Conservation (phyloP, 2,329 filamentous ascomycete genomes). For the Herpotrichia juniperi region DNA sequence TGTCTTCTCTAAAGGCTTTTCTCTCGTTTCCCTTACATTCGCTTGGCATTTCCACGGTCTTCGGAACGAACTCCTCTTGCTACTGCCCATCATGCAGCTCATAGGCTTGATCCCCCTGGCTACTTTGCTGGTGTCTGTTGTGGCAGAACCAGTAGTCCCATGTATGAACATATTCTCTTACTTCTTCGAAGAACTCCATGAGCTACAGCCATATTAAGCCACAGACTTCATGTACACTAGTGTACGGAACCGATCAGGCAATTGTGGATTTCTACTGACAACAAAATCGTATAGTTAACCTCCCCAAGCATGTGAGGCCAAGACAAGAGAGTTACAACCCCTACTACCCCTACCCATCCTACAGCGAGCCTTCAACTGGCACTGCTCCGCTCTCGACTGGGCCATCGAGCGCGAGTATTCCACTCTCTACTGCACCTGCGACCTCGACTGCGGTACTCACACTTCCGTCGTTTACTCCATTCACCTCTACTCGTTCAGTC, state of each 20-base stretch:
- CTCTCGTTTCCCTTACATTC: slow-evolving; percentile 19
- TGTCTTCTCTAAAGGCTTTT: slow-evolving; percentile 15
- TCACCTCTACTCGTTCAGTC: slow-evolving; percentile 1
- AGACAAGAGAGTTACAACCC: too few species aligned
- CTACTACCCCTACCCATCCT: slow-evolving; percentile 21
- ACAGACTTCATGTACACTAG: not conserved
- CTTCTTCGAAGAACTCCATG: not conserved
- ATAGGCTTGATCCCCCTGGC: slow-evolving; percentile 17
- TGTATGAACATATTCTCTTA: slow-evolving; percentile 12
- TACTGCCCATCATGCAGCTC: slow-evolving; percentile 26
- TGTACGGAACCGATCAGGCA: not conserved
- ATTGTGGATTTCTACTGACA: not conserved
- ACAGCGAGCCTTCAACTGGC: slow-evolving; percentile 10
- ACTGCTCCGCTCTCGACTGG: slow-evolving; percentile 9
- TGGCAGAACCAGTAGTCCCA: slow-evolving; percentile 19
- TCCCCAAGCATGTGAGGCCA: slow-evolving; percentile 17
- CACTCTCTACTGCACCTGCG: not conserved
- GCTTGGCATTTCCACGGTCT: slow-evolving; percentile 4
- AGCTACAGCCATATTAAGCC: not conserved
- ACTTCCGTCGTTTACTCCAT: not conserved
- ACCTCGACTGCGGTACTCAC: slow-evolving; percentile 8
- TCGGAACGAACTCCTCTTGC: slow-evolving; percentile 2
- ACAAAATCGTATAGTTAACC: not conserved
- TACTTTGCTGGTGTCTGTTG: slow-evolving; percentile 12
- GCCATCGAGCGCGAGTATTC: not conserved